Evolutionary conservation across 2,329 filamentous ascomycete genomes (phyloP), one percentile per base, ranked within the genome.

Genomic region (Cytospora leucostoma): DNA sequence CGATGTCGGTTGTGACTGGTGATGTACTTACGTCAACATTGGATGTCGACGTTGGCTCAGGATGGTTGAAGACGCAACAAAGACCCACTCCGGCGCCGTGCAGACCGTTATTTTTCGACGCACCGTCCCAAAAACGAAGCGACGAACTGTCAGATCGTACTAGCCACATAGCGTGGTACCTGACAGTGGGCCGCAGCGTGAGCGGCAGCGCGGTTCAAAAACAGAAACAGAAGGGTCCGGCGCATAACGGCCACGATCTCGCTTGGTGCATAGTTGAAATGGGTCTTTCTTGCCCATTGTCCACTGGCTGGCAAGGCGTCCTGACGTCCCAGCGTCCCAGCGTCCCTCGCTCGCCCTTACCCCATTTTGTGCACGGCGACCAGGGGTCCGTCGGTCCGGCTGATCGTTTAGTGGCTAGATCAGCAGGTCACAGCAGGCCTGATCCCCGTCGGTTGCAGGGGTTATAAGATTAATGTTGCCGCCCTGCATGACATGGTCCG

Each of bases 391-490:
- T 17, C 32, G 33, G 37, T 50, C 17, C 49, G 35, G 37, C 40
- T 55, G 56, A 53, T 50, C 37, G 49, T 54, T 62, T 54, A 65
- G 53, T 65, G 63, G 63, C 35, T 37, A 38, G 47, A 58, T 17
- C 27, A 17, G 51, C 33, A 51, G 34, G 35, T 21, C 32, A 13
- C 27, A 17, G 51, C 33, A 51, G 34, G 35, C 17, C 32, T 49
- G 35, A 19, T 33, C 53, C 32, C 64, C 64, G 60, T 40, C 27
- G 27, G 47, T 13, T 7, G 33, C 59, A 65, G 59, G 59, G 59
- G 44, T 38, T 44, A 17, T 61, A 54, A 61, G 61, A 65, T 65
- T 57, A 65, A 55, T 64, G 59, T 56, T 65, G 64, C 61, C 61
- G 61, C 64, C 59, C 47, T 62, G 58, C 54, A 59, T 65, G 63